Conservation (phyloP, 106 monocot species). For the Ottelia alismoides region DNA sequence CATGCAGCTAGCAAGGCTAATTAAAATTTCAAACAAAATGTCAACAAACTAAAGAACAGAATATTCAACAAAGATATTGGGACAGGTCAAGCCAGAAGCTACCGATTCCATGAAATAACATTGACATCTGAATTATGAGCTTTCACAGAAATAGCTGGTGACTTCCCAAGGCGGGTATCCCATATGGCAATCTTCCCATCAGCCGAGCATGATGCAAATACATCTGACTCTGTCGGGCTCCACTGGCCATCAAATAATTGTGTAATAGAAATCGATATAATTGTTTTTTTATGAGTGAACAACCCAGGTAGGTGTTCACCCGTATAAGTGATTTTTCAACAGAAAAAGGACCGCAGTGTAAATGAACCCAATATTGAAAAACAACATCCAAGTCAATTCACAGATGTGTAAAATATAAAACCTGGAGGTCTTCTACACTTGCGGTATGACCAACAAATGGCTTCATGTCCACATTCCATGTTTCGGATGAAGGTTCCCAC, state of each 20-base stretch:
- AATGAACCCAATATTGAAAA: constrained; percentile 2
- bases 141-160: constrained; percentile 67
- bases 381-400: neutral
- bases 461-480: constrained; percentile 73
- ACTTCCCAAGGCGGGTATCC: constrained; percentile 73
- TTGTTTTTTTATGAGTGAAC: no score
- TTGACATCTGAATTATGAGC: constrained; percentile 86
- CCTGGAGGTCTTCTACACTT: constrained; percentile 97
- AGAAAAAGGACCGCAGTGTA: neutral
- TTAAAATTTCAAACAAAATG: constrained; percentile 1
- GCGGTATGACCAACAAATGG: constrained; percentile 84
- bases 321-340: neutral
- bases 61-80: neutral
- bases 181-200: constrained; percentile 80
- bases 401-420: constrained; percentile 3
- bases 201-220: constrained; percentile 95
- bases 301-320: no score
- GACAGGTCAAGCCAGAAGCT: neutral
- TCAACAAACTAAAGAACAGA: constrained; percentile 1
- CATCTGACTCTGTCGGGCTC: constrained; percentile 95
- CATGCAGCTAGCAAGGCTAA: constrained; percentile 84
- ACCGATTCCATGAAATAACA: constrained; percentile 99
- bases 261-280: no score
- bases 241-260: no score
- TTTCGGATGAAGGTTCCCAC: constrained; percentile 78